These are phyloP conservation scores for Huntiella abstrusa DNA, from an alignment of 2,329 filamentous ascomycete species.

Conservation along the genomic window DNA sequence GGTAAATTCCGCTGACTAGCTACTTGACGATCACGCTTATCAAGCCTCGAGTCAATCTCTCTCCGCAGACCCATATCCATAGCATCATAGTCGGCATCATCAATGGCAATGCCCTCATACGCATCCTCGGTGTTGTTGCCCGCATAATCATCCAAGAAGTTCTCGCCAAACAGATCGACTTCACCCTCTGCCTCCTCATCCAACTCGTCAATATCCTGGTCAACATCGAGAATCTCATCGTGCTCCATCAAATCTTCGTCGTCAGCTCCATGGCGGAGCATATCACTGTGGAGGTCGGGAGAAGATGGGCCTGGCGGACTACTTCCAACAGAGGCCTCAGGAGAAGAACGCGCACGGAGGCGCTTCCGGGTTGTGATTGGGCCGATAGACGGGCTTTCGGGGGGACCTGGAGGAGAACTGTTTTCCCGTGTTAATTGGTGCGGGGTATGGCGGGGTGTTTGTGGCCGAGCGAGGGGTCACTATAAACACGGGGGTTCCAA, in stretches of 20 bases:
- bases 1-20: slow-evolving; percentile 48
- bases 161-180: slow-evolving; percentile 58
- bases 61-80: slow-evolving; percentile 49
- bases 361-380: slow-evolving; percentile 33
- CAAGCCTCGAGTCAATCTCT: slow-evolving; percentile 52
- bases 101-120: slow-evolving; percentile 54
- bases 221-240: slow-evolving; percentile 30
- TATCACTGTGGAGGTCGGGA: slow-evolving; percentile 38
- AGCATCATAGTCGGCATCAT: slow-evolving; percentile 60
- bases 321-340: slow-evolving; percentile 32
- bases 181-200: slow-evolving; percentile 70
- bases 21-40: slow-evolving; percentile 55
- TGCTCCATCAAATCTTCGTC: slow-evolving; percentile 57
- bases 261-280: slow-evolving; percentile 45
- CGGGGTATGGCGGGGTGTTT: too few species aligned
- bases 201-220: slow-evolving; percentile 55
- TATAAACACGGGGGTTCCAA: neutral
- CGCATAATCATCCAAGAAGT: slow-evolving; percentile 53
- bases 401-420: slow-evolving; percentile 45
- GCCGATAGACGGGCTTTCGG: slow-evolving; percentile 17
- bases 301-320: slow-evolving; percentile 50
- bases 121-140: slow-evolving; percentile 38
- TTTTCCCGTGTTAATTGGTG: too few species aligned
- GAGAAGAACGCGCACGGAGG: slow-evolving; percentile 31
- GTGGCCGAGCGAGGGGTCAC: too few species aligned